phyloP scores from a whole-genome alignment of 257 asterid genomes.

The Nyctanthes arbortristis region DNA sequence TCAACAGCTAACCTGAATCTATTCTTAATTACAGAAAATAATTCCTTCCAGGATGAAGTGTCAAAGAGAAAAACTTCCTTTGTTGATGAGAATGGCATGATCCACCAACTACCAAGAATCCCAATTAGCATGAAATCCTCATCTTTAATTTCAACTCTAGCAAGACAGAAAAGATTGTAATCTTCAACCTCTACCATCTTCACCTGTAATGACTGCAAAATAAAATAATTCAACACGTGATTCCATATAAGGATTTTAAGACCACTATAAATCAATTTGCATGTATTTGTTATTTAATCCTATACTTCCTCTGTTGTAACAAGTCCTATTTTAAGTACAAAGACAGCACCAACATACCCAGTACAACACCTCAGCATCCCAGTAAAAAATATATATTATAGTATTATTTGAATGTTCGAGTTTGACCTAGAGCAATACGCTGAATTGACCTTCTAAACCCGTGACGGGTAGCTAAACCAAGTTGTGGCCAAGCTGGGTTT shows the following conservation, averaged over 20 bases:
- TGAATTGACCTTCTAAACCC: no score
- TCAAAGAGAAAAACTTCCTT: conserved; percentile 13
- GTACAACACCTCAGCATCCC: neutral
- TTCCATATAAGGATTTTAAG: no score
- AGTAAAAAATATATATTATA: no score
- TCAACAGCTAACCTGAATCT: conserved; percentile 26
- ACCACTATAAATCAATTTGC: neutral
- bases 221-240: no score
- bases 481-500: no score
- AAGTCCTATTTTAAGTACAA: neutral
- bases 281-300: no score
- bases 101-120: conserved; percentile 50
- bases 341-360: neutral
- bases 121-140: conserved; percentile 30
- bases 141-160: conserved; percentile 33
- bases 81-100: conserved; percentile 31
- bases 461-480: no score
- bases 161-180: conserved; percentile 29
- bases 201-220: conserved; percentile 24
- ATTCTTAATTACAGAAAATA: conserved; percentile 25
- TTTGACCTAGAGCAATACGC: no score
- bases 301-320: neutral
- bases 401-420: no score
- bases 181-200: conserved; percentile 34
- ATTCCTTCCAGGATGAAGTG: conserved; percentile 24